Conservation (phyloP, 495 filamentous ascomycete species). For the Bacidia gigantensis region DNA sequence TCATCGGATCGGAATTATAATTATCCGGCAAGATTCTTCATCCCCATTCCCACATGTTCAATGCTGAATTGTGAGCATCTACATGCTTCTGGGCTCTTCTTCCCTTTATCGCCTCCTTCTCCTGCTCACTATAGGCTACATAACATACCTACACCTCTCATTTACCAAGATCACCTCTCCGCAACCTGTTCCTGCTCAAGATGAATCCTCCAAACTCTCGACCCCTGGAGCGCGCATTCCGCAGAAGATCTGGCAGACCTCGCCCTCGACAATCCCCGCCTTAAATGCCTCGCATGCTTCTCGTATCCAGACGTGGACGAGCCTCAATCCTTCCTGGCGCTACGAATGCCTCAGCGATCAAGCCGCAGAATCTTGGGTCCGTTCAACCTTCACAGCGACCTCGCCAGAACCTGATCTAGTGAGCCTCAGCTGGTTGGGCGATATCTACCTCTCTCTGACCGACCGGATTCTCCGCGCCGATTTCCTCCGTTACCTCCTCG, state of each 20-base stretch:
- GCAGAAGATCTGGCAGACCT: neutral
- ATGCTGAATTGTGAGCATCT: too few relatives aligned
- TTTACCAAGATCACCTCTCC: too few relatives aligned
- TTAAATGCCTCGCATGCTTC: neutral
- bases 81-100: too few relatives aligned
- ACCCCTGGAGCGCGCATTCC: neutral
- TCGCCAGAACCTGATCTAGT: neutral
- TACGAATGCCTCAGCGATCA: neutral
- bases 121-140: too few relatives aligned
- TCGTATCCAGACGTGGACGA: neutral
- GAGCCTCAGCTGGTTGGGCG: slow-evolving; percentile 26
- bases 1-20: too few relatives aligned
- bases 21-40: too few relatives aligned
- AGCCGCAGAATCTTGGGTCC: neutral
- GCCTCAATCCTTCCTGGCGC: neutral
- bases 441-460: slow-evolving; percentile 41
- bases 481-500: slow-evolving; percentile 38
- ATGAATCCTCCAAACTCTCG: too few relatives aligned
- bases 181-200: too few relatives aligned
- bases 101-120: too few relatives aligned
- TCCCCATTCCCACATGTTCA: too few relatives aligned
- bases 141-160: too few relatives aligned
- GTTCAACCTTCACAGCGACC: neutral
- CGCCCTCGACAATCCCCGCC: neutral
- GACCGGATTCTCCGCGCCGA: slow-evolving; percentile 45